Percentiles rank a stretch among this genome's conserved stretches.
Evolutionary conservation across 176 grass and related monocot genomes (phyloP).

Genomic region (maize (Zea mays)): DNA sequence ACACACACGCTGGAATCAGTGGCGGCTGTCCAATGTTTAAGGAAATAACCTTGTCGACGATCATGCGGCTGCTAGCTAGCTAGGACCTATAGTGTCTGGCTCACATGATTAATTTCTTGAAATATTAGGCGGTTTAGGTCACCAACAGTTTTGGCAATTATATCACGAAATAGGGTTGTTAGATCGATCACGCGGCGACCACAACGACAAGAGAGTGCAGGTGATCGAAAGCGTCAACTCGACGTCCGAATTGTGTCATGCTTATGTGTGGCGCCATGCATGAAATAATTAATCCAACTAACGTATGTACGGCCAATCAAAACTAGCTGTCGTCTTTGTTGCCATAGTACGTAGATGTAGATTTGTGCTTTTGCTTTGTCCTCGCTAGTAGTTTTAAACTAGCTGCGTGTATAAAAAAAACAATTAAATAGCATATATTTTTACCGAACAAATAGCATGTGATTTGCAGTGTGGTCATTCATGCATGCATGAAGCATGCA

Average conservation of each 20-base stretch:
- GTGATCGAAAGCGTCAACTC: constrained; percentile 25
- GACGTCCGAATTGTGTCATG: constrained; percentile 31
- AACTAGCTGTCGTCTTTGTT: constrained; percentile 20
- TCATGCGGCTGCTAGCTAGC: no score
- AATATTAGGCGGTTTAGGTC: constrained; percentile 12
- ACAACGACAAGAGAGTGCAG: constrained; percentile 38
- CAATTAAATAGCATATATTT: background rate
- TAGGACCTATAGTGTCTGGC: constrained; percentile 18
- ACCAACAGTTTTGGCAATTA: constrained; percentile 40
- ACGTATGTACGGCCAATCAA: background rate
- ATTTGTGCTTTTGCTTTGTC: no score
- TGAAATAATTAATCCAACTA: background rate
- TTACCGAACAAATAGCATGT: background rate
- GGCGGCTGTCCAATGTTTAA: background rate
- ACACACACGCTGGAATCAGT: constrained; percentile 1
- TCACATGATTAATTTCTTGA: background rate
- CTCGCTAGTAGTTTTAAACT: no score
- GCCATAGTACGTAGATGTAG: background rate
- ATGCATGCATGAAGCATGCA: background rate
- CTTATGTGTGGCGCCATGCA: constrained; percentile 28
- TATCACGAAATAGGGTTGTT: constrained; percentile 19
- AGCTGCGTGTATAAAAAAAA: no score
- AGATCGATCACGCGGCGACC: constrained; percentile 14
- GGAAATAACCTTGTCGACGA: background rate
- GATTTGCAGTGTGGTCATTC: background rate